Base-by-base conservation (phyloP, 2,329 filamentous ascomycete genomes). In the Fusarium sp. region DNA sequence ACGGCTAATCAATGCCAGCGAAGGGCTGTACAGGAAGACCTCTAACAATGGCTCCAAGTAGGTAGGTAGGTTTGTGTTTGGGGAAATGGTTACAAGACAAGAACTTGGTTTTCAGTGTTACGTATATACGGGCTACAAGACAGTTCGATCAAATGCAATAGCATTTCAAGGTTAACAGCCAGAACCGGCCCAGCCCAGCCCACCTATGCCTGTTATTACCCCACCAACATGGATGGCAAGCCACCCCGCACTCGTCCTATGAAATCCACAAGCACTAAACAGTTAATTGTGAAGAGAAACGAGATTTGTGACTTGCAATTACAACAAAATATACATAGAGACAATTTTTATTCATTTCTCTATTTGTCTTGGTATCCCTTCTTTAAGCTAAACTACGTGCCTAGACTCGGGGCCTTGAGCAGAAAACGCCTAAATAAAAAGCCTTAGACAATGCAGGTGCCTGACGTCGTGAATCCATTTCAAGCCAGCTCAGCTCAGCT, bases 161-260 rank as follows among this genome's bases (percentile, higher is more conserved):
- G 58, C 51, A 65, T 23, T 56, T 58, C 44, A 39, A 33, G 49
- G 42, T 51, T 23, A 52, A 58, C 23, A 38, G 31, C 55, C 21
- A 48, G 27, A 39, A 63, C 70, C 63, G 63, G 66, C 54, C 64
- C 63, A 56, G 59, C 35, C 60, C 48, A 54, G 38, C 45, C 44
- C 38, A 56, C 29, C 35, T 42, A 31, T 42, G 33, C 35, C 29
- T 51, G 46, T 44, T 73, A 66, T 41, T 70, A 64, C 73, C 72
- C 75, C 75, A 76, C 70, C 62, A 61, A 56, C 35, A 37, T 37
- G 33, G 56, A 63, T 48, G 63, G 62, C 61, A 77, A 69, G 61
- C 72, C 75, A 77, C 75, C 75, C 75, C 75, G 73, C 75, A 77
- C 68, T 57, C 39, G 63, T 46, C 21, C 21, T 44, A 63, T 59